Conservation (phyloP, 306 rosid species). For the Trifolium fragiferum region DNA sequence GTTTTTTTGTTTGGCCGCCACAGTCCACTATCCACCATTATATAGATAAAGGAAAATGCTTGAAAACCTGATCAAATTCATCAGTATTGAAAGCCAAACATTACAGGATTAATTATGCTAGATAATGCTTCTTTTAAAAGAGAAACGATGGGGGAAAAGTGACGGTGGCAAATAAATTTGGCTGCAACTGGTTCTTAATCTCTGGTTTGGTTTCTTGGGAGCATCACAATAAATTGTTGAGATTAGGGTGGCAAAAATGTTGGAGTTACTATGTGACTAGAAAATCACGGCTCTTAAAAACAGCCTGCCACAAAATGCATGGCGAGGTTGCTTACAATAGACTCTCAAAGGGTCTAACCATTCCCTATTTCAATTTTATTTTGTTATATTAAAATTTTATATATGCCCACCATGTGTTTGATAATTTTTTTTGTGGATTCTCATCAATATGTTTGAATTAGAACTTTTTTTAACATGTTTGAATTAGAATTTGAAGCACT, state of each 20-base stretch:
- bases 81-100: conserved; percentile 19
- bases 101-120: conserved; percentile 21
- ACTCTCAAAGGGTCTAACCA: not conserved
- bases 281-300: not conserved
- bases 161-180: not conserved
- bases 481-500: too few species aligned
- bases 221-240: not conserved
- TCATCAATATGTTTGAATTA: too few species aligned
- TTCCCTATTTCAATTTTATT: not conserved
- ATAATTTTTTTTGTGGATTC: too few species aligned
- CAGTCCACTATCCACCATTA: not conserved
- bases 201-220: conserved; percentile 6
- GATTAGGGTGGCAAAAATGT: conserved; percentile 10
- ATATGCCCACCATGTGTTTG: too few species aligned
- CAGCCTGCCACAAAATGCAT: not conserved
- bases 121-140: conserved; percentile 13
- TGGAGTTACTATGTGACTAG: not conserved
- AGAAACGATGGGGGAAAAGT: conserved; percentile 6
- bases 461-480: too few species aligned
- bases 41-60: conserved; percentile 27
- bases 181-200: not conserved
- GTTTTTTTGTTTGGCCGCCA: not conserved
- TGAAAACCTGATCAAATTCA: conserved; percentile 16
- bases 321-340: not conserved
- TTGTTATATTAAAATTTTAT: too few species aligned